A percentile compares a stretch with the other conserved stretches of the same genome.
Conservation (phyloP, 805 yeast genomes). For the Tetrapisispora nanseiensis region DNA sequence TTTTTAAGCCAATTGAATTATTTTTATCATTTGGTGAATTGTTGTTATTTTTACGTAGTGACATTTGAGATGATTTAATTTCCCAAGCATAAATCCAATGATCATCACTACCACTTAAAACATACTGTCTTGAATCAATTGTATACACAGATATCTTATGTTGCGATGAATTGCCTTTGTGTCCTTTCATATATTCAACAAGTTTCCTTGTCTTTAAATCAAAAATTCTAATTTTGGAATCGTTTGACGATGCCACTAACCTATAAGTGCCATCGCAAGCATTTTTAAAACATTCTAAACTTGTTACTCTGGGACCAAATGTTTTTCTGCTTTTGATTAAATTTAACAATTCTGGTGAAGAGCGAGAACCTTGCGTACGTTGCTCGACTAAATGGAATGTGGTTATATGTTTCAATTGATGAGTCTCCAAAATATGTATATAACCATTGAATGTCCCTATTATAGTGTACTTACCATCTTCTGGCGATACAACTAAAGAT, state of each 20-base stretch:
- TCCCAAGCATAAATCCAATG: conserved; percentile 80
- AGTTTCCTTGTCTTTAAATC: conserved; percentile 44
- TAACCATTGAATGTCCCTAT: conserved; percentile 79
- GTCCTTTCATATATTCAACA: conserved; percentile 64
- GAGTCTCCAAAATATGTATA: conserved; percentile 49
- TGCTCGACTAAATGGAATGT: conserved; percentile 40
- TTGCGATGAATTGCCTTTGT: conserved; percentile 58
- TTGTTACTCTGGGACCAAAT: conserved; percentile 60
- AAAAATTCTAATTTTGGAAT: conserved; percentile 64
- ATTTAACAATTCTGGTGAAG: background rate
- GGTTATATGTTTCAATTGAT: conserved; percentile 43
- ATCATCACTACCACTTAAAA: conserved; percentile 77
- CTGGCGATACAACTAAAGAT: conserved; percentile 63
- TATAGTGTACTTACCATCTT: conserved; percentile 45
- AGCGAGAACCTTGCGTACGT: conserved; percentile 13
- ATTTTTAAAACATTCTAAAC: conserved; percentile 45
- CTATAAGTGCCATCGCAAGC: conserved; percentile 27
- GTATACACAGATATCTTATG: conserved; percentile 41
- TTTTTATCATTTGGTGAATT: background rate
- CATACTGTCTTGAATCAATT: conserved; percentile 16
- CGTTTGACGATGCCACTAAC: conserved; percentile 66
- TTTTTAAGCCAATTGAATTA: conserved; percentile 1
- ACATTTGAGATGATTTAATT: background rate
- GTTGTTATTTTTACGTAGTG: background rate
- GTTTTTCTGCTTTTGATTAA: conserved; percentile 3